Base-by-base conservation (phyloP, 1,139 yeast species). In the Hemisphaericaspora lyxosophila region DNA sequence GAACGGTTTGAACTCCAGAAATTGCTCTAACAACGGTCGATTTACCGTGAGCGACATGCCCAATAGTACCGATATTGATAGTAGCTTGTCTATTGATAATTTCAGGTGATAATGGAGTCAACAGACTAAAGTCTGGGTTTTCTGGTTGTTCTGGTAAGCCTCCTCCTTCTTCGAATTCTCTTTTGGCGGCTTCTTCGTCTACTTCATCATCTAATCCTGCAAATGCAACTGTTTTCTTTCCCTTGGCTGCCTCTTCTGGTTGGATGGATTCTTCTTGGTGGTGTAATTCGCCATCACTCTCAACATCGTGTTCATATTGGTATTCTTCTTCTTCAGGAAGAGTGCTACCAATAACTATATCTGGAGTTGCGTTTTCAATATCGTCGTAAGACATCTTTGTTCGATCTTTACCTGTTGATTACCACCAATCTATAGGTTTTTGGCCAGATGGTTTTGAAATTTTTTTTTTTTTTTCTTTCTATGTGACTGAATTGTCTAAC, bases 31-130 rank as follows among this genome's bases (percentile, higher is more conserved):
- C 98, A 39, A 94, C 98, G 8, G 99, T 94, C 38, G 96, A 85
- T 66, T 94, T 94, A 70, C 99, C 99, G 73, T 94, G 99, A 28
- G 50, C 53, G 55, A 94, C 99, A 66, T 92, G 98, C 46, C 98
- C 98, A 66, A 92, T 92, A 44, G 98, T 94, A 67, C 99, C 99
- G 57, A 94, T 94, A 67, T 94, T 94, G 59, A 94, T 89, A 39
- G 99, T 94, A 43, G 99, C 99, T 72, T 94, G 99, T 75, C 98
- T 86, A 64, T 88, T 89, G 67, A 92, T 92, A 60, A 92, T 92
- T 57, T 89, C 97, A 38, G 96, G 94, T 11, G 95, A 84, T 49
- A 87, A 73, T 33, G 97, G 97, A 33, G 92, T 85, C 64, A 90
- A 70, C 51, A 70, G 62, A 34, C 81, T 50, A 54, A 89, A 85